Percentiles rank a stretch among this genome's conserved stretches.
phyloP scores from a whole-genome alignment of 2,329 filamentous ascomycete species.

The Fusarium albosuccineum region DNA sequence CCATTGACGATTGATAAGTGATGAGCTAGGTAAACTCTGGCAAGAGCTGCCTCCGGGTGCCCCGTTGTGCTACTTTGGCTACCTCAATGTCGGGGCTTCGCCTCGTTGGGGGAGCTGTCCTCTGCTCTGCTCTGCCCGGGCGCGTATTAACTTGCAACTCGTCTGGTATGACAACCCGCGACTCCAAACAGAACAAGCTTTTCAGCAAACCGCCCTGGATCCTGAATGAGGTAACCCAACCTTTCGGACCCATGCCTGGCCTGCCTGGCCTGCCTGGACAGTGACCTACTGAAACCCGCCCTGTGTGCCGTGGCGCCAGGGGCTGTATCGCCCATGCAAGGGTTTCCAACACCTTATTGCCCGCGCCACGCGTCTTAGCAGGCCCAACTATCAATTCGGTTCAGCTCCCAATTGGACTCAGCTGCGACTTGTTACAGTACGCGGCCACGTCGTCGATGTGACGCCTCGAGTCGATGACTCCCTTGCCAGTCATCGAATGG shows the following conservation, averaged over 20 bases:
- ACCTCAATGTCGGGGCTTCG: constrained; percentile 33
- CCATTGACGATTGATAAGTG: constrained; percentile 41
- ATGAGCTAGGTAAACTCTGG: constrained; percentile 29
- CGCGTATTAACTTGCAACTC: not conserved
- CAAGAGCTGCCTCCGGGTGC: constrained; percentile 25
- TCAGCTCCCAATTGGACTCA: constrained; percentile 15
- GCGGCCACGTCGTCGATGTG: constrained; percentile 19
- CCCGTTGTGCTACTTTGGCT: constrained; percentile 14
- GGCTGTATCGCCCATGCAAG: constrained; percentile 14
- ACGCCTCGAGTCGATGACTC: constrained; percentile 16
- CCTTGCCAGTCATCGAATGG: constrained; percentile 19
- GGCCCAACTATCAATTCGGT: constrained; percentile 13
- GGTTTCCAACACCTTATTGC: constrained; percentile 18
- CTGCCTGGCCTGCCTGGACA: constrained; percentile 1
- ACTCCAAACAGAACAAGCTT: constrained; percentile 16
- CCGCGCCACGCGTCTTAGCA: constrained; percentile 33
- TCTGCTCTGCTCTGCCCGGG: not conserved
- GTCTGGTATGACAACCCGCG: constrained; percentile 6
- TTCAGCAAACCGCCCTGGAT: constrained; percentile 16
- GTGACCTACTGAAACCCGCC: constrained; percentile 32
- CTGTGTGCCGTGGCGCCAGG: constrained; percentile 33
- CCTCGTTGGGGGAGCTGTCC: constrained; percentile 24
- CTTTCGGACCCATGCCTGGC: not conserved
- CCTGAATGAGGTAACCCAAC: constrained; percentile 35
- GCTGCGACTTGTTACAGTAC: constrained; percentile 1